Base-by-base conservation (phyloP, 208 protist genomes). In the Herpetomonas samuelpessoai region DNA sequence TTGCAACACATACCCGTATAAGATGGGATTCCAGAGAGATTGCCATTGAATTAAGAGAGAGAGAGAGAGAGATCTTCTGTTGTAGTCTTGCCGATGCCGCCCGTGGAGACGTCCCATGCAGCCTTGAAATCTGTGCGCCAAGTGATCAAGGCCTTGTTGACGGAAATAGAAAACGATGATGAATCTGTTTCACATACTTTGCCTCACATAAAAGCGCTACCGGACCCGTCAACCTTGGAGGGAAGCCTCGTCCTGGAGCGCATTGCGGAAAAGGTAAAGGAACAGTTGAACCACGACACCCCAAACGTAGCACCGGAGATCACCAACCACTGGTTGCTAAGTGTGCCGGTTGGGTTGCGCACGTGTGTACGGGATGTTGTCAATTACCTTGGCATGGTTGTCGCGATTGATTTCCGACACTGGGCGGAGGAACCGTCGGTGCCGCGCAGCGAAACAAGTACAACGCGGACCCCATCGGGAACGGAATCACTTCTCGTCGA, bases 391-490 rank as follows among this genome's bases (percentile, higher is more conserved):
- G 71, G 76, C 39, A 90, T 90, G 82, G 26, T 94, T 21, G 77
- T 91, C 25, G 83, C 88, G 3, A 90, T 94, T 45, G 88, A 94
- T 65, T 94, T 94, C 62, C 74, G 83, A 25, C 88, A 94, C 60
- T 94, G 88, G 84, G 76, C 66, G 1, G 79, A 91, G 50, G 59
- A 75, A 51, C n/a, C n/a, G 3, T 2, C 7, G 19, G 19, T 10
- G 49, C 49, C 6, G 18, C 22, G 30, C 49, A 26, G n/a, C 22
- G 10, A 7, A 19, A 26, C 46, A 51, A n/a, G n/a, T n/a, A n/a
- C n/a, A n/a, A n/a, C n/a, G n/a, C n/a, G n/a, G n/a, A n/a, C n/a
- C n/a, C n/a, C n/a, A n/a, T n/a, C n/a, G n/a, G n/a, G n/a, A n/a
- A n/a, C n/a, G n/a, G n/a, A n/a, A n/a, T n/a, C n/a, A n/a, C n/a